Evolutionary conservation across 1,284 basidiomycete genomes (phyloP), one percentile per base, ranked within the genome.

Genomic region (Ceraceosorus guamensis): DNA sequence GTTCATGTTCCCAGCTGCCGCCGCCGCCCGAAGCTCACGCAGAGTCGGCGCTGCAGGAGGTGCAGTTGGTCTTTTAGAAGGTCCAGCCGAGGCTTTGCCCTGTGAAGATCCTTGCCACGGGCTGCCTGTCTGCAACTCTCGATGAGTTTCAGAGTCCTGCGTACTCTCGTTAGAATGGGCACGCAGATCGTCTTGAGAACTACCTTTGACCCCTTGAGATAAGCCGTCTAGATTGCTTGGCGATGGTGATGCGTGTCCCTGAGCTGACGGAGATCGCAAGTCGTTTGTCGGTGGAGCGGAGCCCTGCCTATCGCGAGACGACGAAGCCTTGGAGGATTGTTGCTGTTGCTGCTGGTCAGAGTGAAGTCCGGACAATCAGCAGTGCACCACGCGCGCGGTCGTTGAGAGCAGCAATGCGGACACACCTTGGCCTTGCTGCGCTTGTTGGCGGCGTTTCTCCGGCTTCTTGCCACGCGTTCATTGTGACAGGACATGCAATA

Each of bases 401-500:
- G 1, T 31, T 11, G 16, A 34, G 10, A 48, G 46, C 14, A 24
- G n/a, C 35, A 48, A 48, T 48, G 33, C 41, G 30, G 16, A 52
- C 50, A 46, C 50, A 52, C 50, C 44, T 59, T 53, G 18, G 55
- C 52, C 24, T 32, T 50, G 8, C 49, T 49, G 31, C 62, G 56
- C 31, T 83, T 83, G 32, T 80, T 82, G 78, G 96, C 90, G 1
- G 89, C 87, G 76, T 96, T 90, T 61, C 88, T 84, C 63, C 90
- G 80, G 66, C 90, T 91, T 64, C 89, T 84, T 33, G 90, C 90
- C 73, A 97, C 93, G 55, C 95, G 87, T 61, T 96, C 89, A 78
- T 92, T 95, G 77, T 98, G 95, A 72, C 93, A 98, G 53, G 85
- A 71, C 92, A 97, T 96, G 77, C 93, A 98, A 78, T 98, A 98